Base-by-base conservation (phyloP, 805 yeast species). In the Candida insectalens region DNA sequence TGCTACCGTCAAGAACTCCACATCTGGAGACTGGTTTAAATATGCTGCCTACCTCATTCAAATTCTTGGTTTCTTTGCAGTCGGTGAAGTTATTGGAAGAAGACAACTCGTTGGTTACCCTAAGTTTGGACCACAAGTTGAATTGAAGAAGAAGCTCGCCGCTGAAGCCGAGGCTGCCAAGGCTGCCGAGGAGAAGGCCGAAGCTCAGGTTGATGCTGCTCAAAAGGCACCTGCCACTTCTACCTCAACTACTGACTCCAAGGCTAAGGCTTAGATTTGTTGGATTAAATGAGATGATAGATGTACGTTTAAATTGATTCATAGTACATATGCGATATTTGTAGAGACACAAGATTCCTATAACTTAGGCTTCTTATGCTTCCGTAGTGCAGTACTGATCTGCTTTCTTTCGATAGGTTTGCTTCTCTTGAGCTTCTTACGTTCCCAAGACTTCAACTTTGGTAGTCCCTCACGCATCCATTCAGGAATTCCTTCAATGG, bases 81-180 rank as follows among this genome's bases (percentile, higher is more conserved):
- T 89, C 30, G 98, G 98, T 57, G 98, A 92, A 71, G 76, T 88
- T 48, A 71, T 92, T 53, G 98, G 98, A 55, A 85, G 97, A 71
- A 82, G 97, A 70, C 76, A 83, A 53, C 50, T 92, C 40, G 83
- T 87, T 53, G 96, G 96, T 47, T 89, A 92, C 71, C 83, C 83
- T 53, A 52, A 69, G 13, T 69, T 61, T 47, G 77, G 74, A 41
- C 74, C 71, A 57, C 41, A 62, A 49, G 19, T 32, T 20, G 59
- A 60, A 19, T 41, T 37, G 39, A 35, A 21, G 34, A n/a, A n/a
- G n/a, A 16, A 18, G 17, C n/a, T 6, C 10, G 8, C 13, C 12
- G 25, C 28, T 25, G 28, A 25, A 13, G 7, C 7, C 8, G 8
- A 25, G 15, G n/a, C 15, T 25, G 28, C 28, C n/a, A n/a, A 25